phyloP scores from a whole-genome alignment of 164 flowering plant species.

The Dillenia suffruticosa region DNA sequence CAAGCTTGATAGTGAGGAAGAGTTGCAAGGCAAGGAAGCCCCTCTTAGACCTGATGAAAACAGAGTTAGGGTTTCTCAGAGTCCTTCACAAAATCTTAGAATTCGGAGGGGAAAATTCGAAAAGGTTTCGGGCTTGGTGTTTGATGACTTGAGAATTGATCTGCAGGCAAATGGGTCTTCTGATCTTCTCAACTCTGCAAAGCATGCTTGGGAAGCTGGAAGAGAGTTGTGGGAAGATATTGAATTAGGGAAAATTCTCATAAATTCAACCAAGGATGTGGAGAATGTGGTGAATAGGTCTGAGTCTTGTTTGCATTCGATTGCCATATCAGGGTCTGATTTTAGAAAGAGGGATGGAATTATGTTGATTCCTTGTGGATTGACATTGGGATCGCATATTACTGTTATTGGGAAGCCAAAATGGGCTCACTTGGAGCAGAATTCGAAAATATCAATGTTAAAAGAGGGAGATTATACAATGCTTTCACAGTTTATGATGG shows the following conservation, averaged over 20 bases:
- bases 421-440: constrained; percentile 39
- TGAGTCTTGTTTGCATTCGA: constrained; percentile 38
- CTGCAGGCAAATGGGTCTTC: constrained; percentile 19
- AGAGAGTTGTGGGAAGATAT: constrained; percentile 31
- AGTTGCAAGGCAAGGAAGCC: constrained; percentile 20
- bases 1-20: constrained; percentile 29
- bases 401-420: constrained; percentile 55
- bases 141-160: constrained; percentile 17
- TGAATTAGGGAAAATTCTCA: constrained; percentile 22
- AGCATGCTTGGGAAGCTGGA: constrained; percentile 37
- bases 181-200: constrained; percentile 33
- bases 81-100: constrained; percentile 11
- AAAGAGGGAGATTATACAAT: constrained; percentile 31
- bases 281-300: constrained; percentile 16
- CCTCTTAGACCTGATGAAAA: constrained; percentile 26
- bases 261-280: neutral
- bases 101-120: constrained; percentile 22
- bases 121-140: constrained; percentile 43
- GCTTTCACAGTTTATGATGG: constrained; percentile 63
- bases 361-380: constrained; percentile 55
- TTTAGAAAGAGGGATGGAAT: constrained; percentile 23
- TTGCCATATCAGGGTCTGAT: constrained; percentile 37
- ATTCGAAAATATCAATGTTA: constrained; percentile 39
- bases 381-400: constrained; percentile 55
- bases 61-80: constrained; percentile 16